phyloP scores from a whole-genome alignment of 441 rosid species.

The Populus hybrid region DNA sequence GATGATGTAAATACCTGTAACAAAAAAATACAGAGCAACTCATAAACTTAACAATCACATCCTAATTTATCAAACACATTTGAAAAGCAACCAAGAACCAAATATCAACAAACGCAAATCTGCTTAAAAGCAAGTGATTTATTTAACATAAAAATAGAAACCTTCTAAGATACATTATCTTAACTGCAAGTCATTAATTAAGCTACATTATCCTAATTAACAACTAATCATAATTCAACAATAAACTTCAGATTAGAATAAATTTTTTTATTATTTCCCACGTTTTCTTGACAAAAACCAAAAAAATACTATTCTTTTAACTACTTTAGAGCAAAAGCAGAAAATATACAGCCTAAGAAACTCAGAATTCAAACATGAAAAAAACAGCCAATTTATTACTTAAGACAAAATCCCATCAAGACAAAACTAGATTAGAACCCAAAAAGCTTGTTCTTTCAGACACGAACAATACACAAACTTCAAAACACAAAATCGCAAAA shows the following conservation, averaged over 20 bases:
- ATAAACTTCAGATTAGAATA: background rate
- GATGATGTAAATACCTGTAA: conserved; percentile 71
- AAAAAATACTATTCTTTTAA: background rate
- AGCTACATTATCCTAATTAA: background rate
- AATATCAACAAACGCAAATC: background rate
- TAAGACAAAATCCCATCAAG: background rate
- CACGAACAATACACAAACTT: background rate
- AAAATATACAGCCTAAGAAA: background rate
- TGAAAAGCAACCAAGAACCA: background rate
- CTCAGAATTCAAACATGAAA: background rate
- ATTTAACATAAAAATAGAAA: background rate
- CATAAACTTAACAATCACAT: background rate
- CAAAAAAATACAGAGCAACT: background rate
- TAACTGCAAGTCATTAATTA: background rate
- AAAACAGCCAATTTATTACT: background rate
- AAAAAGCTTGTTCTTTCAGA: background rate
- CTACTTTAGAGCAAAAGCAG: background rate
- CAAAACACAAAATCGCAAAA: background rate
- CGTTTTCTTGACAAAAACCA: background rate
- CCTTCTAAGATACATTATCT: background rate
- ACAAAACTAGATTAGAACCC: background rate
- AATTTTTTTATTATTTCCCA: too few species aligned
- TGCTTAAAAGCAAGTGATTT: background rate
- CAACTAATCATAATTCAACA: background rate
- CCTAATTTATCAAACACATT: background rate